Conservation (phyloP, 192 early-diverging fungal genomes). For the Podila minutissima region DNA sequence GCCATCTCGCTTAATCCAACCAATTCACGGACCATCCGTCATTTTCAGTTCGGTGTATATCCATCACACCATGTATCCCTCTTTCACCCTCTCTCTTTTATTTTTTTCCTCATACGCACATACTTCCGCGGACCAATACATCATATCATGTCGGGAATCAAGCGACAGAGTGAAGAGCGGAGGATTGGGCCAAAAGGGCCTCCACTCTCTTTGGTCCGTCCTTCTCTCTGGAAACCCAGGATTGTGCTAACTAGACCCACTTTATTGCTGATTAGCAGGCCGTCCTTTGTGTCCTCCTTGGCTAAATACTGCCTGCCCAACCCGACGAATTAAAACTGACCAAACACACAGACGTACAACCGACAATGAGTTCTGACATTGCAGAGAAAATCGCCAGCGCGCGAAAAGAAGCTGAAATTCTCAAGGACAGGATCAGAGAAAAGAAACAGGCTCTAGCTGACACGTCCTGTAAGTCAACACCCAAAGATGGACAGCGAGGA, state of each 20-base stretch:
- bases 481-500: background rate
- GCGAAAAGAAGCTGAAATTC: conserved; percentile 92
- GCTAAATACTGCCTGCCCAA: background rate
- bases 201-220: background rate
- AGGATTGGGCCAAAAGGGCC: background rate
- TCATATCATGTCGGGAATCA: background rate
- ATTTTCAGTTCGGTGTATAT: no score
- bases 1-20: background rate
- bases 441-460: conserved; percentile 95
- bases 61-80: background rate
- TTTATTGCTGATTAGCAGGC: no score
- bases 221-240: background rate
- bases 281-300: no score
- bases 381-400: conserved; percentile 89
- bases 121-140: background rate
- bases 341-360: background rate
- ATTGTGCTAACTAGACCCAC: background rate
- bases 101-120: background rate
- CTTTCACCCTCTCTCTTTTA: background rate
- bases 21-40: no score
- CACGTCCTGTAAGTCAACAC: conserved; percentile 81
- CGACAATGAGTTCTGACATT: conserved; percentile 67
- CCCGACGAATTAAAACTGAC: background rate
- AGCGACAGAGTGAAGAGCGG: background rate
- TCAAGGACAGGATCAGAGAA: conserved; percentile 96